These are phyloP conservation scores for Macrotyloma uniflorum DNA, from an alignment of 306 rosid species.

Conservation along the genomic window DNA sequence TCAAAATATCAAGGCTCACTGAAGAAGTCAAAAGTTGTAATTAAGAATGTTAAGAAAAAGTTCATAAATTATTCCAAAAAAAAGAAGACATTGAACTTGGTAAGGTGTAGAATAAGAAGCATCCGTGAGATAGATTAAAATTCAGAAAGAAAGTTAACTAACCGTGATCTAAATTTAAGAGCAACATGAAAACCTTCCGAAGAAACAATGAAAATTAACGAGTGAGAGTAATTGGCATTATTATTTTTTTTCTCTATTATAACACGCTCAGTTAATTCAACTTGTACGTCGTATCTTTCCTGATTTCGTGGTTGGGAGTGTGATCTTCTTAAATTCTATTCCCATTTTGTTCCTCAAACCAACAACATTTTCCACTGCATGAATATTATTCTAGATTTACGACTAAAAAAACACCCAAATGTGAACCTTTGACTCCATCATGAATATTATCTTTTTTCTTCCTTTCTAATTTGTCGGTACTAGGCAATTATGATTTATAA, in stretches of 20 bases:
- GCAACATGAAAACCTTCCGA: neutral
- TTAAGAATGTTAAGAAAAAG: too few species aligned
- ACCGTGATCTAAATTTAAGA: neutral
- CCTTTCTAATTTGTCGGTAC: neutral
- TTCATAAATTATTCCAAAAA: too few species aligned
- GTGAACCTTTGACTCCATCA: neutral
- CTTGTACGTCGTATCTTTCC: neutral
- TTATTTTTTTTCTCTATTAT: neutral
- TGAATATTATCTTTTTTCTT: too few species aligned
- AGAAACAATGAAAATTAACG: neutral
- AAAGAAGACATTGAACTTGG: neutral
- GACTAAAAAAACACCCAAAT: neutral
- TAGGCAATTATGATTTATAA: neutral
- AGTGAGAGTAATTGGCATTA: neutral
- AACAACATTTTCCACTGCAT: neutral
- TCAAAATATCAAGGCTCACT: too few species aligned
- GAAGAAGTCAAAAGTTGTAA: too few species aligned
- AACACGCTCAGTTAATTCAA: neutral
- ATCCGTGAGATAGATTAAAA: neutral
- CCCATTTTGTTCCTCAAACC: neutral
- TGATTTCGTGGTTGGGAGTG: neutral
- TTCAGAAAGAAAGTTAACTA: neutral
- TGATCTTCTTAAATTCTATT: neutral
- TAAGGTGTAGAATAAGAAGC: too few species aligned
- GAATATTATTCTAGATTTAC: neutral